Conservation (phyloP, 140 eudicot genomes). For the Bidens hawaiensis region DNA sequence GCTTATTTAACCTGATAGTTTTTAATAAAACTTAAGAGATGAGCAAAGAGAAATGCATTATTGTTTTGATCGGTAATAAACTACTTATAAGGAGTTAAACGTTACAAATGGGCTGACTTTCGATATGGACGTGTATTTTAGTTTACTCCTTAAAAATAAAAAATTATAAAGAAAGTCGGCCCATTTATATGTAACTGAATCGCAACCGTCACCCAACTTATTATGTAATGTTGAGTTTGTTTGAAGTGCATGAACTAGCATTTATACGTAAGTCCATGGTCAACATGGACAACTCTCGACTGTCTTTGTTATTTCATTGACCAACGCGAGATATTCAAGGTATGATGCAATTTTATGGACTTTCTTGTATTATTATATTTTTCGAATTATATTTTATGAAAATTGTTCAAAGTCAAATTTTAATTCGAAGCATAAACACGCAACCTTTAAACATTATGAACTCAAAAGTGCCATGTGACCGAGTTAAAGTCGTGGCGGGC, state of each 20-base stretch:
- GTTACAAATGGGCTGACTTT: too few species aligned
- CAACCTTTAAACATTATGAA: background rate
- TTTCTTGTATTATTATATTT: background rate
- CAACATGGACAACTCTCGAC: slow-evolving; percentile 13
- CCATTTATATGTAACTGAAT: background rate
- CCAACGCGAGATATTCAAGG: background rate
- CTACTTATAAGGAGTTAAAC: too few species aligned
- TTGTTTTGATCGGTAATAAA: too few species aligned
- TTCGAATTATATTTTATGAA: background rate
- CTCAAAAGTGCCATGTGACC: background rate
- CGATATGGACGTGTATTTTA: too few species aligned
- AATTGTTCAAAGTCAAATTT: background rate
- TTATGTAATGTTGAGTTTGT: slow-evolving; percentile 11
- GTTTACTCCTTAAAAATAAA: background rate
- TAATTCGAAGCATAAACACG: background rate
- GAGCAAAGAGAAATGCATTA: too few species aligned
- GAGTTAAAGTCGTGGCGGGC: background rate
- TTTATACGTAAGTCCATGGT: slow-evolving; percentile 11
- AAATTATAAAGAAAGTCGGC: background rate
- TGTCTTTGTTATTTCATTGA: background rate
- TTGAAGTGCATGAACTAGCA: slow-evolving; percentile 23
- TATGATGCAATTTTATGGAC: slow-evolving; percentile 6
- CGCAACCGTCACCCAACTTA: background rate
- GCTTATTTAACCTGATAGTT: too few species aligned
- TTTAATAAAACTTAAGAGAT: too few species aligned